Percentiles rank a stretch among this genome's conserved stretches.
Evolutionary conservation across 2,329 filamentous ascomycete species (phyloP).

Genomic region (Ophiostoma ulmi): DNA sequence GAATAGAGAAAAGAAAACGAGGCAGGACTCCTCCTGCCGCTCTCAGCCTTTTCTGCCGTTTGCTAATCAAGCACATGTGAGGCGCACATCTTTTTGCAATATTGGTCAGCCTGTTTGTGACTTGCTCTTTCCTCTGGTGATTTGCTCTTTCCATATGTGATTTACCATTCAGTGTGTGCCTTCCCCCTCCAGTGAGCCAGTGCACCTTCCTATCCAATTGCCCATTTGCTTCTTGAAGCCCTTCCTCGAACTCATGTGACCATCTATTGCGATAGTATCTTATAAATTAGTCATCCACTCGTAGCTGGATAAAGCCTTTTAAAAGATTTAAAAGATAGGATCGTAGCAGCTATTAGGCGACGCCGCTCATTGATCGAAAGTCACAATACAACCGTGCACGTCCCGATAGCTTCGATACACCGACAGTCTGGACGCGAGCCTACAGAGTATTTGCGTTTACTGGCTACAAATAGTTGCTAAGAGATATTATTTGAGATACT

Average conservation of each 20-base stretch:
- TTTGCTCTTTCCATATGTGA: not conserved
- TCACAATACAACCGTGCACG: no score
- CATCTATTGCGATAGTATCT: no score
- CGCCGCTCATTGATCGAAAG: no score
- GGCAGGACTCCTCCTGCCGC: not conserved
- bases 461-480: not conserved
- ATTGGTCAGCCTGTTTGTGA: not conserved
- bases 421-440: slow-evolving; percentile 8
- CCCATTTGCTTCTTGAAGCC: not conserved
- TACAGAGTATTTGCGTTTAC: not conserved
- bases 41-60: not conserved
- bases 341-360: no score
- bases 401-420: not conserved
- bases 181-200: not conserved
- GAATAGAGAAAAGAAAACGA: not conserved
- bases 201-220: not conserved
- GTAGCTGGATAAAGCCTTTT: no score
- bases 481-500: not conserved
- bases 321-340: no score
- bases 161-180: not conserved
- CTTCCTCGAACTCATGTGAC: not conserved
- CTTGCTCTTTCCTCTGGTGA: not conserved
- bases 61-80: not conserved
- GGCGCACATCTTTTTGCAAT: not conserved
- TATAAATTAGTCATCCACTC: no score